A percentile compares a stretch with the other conserved stretches of the same genome.
phyloP scores from a whole-genome alignment of 192 early-diverging fungal species.

The Coemansia sp. region DNA sequence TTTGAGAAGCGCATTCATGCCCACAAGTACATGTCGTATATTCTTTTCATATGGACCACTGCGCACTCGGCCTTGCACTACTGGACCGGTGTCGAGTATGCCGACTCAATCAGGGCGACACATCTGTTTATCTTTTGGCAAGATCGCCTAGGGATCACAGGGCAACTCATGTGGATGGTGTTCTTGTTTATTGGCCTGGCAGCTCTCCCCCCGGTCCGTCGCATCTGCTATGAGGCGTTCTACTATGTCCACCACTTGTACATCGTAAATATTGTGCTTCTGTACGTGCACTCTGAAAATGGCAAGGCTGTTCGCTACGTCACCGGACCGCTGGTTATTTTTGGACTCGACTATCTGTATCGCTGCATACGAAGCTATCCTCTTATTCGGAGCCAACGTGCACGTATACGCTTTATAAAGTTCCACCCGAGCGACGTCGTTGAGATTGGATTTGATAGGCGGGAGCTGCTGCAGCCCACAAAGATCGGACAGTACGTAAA shows the following conservation, averaged over 20 bases:
- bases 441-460: constrained; percentile 70
- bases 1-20: constrained; percentile 75
- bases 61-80: constrained; percentile 59
- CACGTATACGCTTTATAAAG: constrained; percentile 67
- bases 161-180: constrained; percentile 71
- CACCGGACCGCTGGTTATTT: constrained; percentile 52
- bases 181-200: constrained; percentile 65
- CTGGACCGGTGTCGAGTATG: constrained; percentile 44
- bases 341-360: constrained; percentile 61
- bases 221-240: constrained; percentile 72
- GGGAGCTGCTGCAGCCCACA: constrained; percentile 55
- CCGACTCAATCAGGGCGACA: constrained; percentile 22
- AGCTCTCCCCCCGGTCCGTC: constrained; percentile 59
- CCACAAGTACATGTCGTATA: constrained; percentile 72
- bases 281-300: constrained; percentile 71
- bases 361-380: constrained; percentile 59
- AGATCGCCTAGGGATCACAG: constrained; percentile 61
- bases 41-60: constrained; percentile 66
- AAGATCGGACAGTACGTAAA: constrained; percentile 74
- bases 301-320: constrained; percentile 54
- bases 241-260: constrained; percentile 84
- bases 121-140: constrained; percentile 42
- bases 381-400: constrained; percentile 37
- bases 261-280: constrained; percentile 66
- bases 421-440: constrained; percentile 73